Base-by-base conservation (phyloP, 176 grass and related monocot species). In the Tillandsia leiboldiana region DNA sequence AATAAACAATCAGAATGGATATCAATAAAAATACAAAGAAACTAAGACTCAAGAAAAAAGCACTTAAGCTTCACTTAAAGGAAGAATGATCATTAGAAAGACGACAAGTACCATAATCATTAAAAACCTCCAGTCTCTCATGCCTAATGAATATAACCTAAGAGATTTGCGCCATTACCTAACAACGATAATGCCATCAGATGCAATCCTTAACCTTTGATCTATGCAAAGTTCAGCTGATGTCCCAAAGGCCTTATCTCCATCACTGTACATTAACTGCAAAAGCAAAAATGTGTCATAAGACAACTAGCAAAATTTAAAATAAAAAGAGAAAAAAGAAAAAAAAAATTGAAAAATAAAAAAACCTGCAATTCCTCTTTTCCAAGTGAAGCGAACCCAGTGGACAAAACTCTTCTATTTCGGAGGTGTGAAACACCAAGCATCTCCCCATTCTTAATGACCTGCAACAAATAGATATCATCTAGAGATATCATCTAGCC, bases 401-500 rank as follows among this genome's bases (percentile, higher is more conserved):
- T 99, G 33, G 94, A 99, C 71, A 99, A 78, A 71, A 99, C 87
- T 79, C 85, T 86, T 87, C 89, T 92, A 74, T 86, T 99, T 78
- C 94, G 84, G 66, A 99, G 80, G 78, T 99, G 94, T 66, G 94
- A 99, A 53, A 99, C 94, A 65, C 94, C 89, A 82, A 99, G 89
- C 94, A 99, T 99, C 76, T 99, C 94, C 23, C 94, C 94, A 2
- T 99, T 99, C 79, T 93, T 99, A 59, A 99, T 99, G 67, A 99
- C 94, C 94, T 99, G 84, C 48, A 82, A 83, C 24, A 42, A 80
- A 51, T 61, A 61, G 71, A 73, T 49, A 77, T 52, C 23, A 80
- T 61, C 22, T 17, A 9, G 17, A 61, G 71, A 73, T 49, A 77
- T 52, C 23, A 80, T 61, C 22, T 17, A 9, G 17, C 8, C 17